These are phyloP conservation scores for Yamadazyma triangularis DNA, from an alignment of 1,139 yeast species.

Conservation along the genomic window DNA sequence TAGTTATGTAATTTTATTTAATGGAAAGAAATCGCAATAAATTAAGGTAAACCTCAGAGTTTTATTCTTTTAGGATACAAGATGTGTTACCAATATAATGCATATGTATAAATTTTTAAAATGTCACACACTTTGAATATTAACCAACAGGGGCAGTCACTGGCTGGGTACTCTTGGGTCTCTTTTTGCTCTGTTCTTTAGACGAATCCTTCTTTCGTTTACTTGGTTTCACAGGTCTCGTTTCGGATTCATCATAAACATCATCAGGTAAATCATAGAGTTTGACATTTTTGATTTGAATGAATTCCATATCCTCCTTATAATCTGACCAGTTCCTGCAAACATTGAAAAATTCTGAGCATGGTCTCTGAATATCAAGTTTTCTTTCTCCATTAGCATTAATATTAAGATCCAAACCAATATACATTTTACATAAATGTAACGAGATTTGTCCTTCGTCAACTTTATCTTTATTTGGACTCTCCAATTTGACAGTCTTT, in stretches of 20 bases:
- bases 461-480: slow-evolving; percentile 7
- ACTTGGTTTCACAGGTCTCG: slow-evolving; percentile 55
- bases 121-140: too few species aligned
- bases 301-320: slow-evolving; percentile 54
- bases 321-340: slow-evolving; percentile 73
- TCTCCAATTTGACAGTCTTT: slow-evolving; percentile 9
- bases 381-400: slow-evolving; percentile 47
- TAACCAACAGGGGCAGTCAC: not conserved
- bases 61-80: too few species aligned
- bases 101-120: too few species aligned
- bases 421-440: slow-evolving; percentile 70
- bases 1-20: slow-evolving; percentile 6
- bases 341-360: slow-evolving; percentile 78
- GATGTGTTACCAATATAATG: too few species aligned
- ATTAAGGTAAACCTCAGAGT: too few species aligned
- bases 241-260: slow-evolving; percentile 78
- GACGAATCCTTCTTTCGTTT: slow-evolving; percentile 23
- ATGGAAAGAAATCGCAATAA: too few species aligned
- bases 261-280: slow-evolving; percentile 78
- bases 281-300: slow-evolving; percentile 74
- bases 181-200: slow-evolving; percentile 9
- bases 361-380: slow-evolving; percentile 86
- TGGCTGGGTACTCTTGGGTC: slow-evolving; percentile 13
- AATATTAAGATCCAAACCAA: slow-evolving; percentile 70
- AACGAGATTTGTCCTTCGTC: slow-evolving; percentile 22